Conservation (phyloP, 345 rosid genomes). For the Abelmoschus esculentus region DNA sequence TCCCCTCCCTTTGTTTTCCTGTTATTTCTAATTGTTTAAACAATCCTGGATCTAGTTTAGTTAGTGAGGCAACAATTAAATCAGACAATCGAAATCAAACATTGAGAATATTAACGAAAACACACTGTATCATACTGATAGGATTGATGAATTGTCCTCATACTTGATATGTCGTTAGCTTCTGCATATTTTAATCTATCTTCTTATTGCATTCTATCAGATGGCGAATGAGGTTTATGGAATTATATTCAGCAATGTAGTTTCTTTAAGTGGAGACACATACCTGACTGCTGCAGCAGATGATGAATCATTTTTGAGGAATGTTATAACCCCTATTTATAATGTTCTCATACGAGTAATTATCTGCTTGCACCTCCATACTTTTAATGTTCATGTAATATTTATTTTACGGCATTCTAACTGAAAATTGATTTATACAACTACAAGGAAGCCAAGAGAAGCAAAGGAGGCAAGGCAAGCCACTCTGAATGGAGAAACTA, state of each 20-base stretch:
- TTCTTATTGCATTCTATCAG: conserved; percentile 34
- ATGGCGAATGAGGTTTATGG: conserved; percentile 69
- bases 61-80: not conserved
- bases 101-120: not conserved
- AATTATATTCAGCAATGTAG: conserved; percentile 42
- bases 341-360: conserved; percentile 62
- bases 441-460: conserved; percentile 74
- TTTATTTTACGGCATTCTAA: not conserved
- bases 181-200: conserved; percentile 15
- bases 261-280: conserved; percentile 46
- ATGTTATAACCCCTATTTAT: conserved; percentile 74
- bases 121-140: not conserved
- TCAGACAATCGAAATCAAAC: not conserved
- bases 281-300: conserved; percentile 41
- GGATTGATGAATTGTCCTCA: not conserved
- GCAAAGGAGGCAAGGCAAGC: conserved; percentile 76
- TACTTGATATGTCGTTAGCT: conserved; percentile 4
- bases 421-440: conserved; percentile 18
- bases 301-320: conserved; percentile 72
- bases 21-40: not conserved
- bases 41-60: not conserved
- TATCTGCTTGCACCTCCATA: not conserved
- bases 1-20: not conserved
- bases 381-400: not conserved
- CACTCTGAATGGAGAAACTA: conserved; percentile 98